Evolutionary conservation across 1,284 basidiomycete genomes (phyloP), one percentile per base, ranked within the genome.

Genomic region (Mycena sp.): DNA sequence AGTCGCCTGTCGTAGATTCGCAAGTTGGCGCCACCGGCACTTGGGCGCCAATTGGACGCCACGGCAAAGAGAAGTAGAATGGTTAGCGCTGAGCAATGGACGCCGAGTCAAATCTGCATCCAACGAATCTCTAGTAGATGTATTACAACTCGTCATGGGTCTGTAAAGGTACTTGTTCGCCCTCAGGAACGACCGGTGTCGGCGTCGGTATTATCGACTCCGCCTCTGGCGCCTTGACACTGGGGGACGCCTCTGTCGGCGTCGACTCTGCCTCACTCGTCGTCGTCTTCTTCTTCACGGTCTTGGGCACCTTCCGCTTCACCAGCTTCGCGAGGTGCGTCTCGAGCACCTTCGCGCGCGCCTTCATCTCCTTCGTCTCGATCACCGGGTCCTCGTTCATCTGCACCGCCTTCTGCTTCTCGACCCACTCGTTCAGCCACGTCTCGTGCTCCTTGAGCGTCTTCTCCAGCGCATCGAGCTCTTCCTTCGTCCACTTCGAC

Each of bases 351-450:
- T 90, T 92, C 45, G 92, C 92, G 56, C 89, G 83, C 61, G 88
- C 87, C 76, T 90, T 90, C 85, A 98, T 88, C 77, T 97, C 95
- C 69, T 81, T 85, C 54, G 89, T 90, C 73, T 90, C 85, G 46
- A 98, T 86, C 21, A 91, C 90, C 0, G 95, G 94, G 72, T 97
- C 89, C 74, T 93, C 87, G 71, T 92, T 86, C 74, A 83, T 78
- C 75, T 87, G 83, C 50, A 91, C 86, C 52, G 75, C 75, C 80
- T 89, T 91, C 79, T 97, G 95, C 77, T 87, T 88, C 79, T 91
- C 89, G 41, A 95, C 90, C 76, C 86, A 86, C 59, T 86, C 87
- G 69, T 88, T 83, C 65, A 97, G 78, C 94, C 95, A 98, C 32
- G 75, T 69, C 77, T 94, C 92, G 71, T 93, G 88, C 52, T 93